Evolutionary conservation across 371 early-diverging fungal species (phyloP).

Genomic region (Furculomyces boomerangus): DNA sequence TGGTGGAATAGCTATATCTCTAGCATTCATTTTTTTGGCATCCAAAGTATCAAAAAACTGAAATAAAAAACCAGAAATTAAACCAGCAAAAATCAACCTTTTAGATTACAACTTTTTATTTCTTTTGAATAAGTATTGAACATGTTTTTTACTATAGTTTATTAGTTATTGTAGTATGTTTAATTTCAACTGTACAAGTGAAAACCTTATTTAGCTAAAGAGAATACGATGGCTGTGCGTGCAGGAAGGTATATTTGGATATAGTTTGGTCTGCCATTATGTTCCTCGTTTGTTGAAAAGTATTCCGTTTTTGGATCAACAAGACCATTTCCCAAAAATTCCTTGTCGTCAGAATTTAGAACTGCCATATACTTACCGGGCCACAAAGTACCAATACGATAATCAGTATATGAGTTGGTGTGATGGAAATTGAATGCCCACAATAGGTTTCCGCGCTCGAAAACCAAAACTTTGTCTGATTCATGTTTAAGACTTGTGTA

Average conservation of each 20-base stretch:
- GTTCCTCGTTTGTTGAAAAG: constrained; percentile 42
- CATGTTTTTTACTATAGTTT: not conserved
- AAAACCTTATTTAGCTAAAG: not conserved
- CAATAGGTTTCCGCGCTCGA: constrained; percentile 72
- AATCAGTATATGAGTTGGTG: constrained; percentile 63
- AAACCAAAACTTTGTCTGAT: constrained; percentile 76
- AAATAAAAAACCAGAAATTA: not conserved
- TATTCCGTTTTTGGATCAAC: constrained; percentile 38
- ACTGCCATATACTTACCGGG: constrained; percentile 55
- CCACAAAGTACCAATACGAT: constrained; percentile 55
- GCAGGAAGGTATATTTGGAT: constrained; percentile 66
- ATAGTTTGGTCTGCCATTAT: constrained; percentile 52
- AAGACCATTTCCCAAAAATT: constrained; percentile 66
- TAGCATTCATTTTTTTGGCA: constrained; percentile 21
- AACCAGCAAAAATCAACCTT: not conserved
- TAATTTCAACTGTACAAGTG: not conserved
- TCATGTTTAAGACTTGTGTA: constrained; percentile 78
- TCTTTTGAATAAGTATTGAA: not conserved
- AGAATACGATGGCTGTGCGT: constrained; percentile 45
- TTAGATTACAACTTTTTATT: not conserved
- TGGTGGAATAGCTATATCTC: constrained; percentile 22
- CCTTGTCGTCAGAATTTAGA: constrained; percentile 52
- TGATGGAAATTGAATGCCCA: constrained; percentile 93
- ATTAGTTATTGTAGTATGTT: not conserved
- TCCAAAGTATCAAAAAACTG: constrained; percentile 23